Base-by-base conservation (phyloP, 2,329 filamentous ascomycete genomes). In the Bipolaris sorokiniana region DNA sequence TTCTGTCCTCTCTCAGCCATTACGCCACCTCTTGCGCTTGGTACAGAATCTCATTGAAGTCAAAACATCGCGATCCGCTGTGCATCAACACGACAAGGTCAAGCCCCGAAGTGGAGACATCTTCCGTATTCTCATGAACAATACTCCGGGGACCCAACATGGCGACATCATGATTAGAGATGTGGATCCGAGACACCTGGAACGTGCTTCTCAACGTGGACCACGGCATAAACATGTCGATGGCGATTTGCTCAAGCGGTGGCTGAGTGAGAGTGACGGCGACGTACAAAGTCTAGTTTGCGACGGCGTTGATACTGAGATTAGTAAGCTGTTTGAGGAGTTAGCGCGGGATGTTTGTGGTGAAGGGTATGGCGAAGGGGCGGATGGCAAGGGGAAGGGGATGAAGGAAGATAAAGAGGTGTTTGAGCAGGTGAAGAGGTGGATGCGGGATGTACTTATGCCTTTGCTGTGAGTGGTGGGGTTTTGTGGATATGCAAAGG, bases 21-120 rank as follows among this genome's bases (percentile, higher is more conserved):
- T 88, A 7, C 90, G 89, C 85, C 82, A 83, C 6, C 80, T 96
- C 3, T 80, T 98, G 5, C 83, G 84, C 55, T 86, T 94, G 61
- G 71, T 97, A 1, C 88, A 96, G 68, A 88, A 89, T 56, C 72
- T 96, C 31, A 66, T 76, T 23, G 64, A 69, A 33, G 62, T 56
- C 9, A 69, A 70, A 45, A 48, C 52, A 7, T 57, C 46, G 3
- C 59, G 64, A 7, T 58, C 67, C 4, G 60, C 58, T 6, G 48
- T 48, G 7, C 56, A 58, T 2, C 63, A 62, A 13, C 60, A 61
- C 48, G 59, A 44, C 7, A 55, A 60, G 0, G 26, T 68, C 16
- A 57, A 60, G 28, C 52, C 59, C 18, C 60, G 57, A 11, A 63
- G 59, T 5, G 60, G 63, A 9, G 62, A 67, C 5, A 64, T 72